Conservation (phyloP, 257 asterid genomes). For the Phtheirospermum japonicum region DNA sequence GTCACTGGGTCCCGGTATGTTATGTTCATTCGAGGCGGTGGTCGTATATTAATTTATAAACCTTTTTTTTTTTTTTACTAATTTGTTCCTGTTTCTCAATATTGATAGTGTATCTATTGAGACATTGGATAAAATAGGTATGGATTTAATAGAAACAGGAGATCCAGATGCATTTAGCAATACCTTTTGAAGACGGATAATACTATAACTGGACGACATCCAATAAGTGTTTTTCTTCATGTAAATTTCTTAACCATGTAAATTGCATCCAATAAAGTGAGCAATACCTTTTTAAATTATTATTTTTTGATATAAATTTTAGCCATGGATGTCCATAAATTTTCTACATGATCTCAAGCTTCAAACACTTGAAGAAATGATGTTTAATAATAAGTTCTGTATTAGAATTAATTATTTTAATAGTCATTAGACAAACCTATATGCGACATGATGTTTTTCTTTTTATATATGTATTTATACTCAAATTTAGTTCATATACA, state of each 20-base stretch:
- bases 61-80: conserved; percentile 1
- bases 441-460: too few species aligned
- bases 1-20: conserved; percentile 98
- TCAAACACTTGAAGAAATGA: too few species aligned
- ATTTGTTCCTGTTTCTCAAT: neutral
- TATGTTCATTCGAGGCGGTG: conserved; percentile 9
- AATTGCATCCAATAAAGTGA: too few species aligned
- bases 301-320: too few species aligned
- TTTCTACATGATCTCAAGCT: too few species aligned
- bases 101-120: conserved; percentile 55
- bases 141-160: conserved; percentile 90
- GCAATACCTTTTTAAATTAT: too few species aligned
- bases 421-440: too few species aligned
- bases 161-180: conserved; percentile 80
- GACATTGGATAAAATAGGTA: conserved; percentile 79
- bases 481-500: too few species aligned
- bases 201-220: conserved; percentile 96
- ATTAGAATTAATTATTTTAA: too few species aligned
- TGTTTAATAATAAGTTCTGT: too few species aligned
- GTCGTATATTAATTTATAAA: neutral
- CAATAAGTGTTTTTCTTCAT: conserved; percentile 92
- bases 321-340: too few species aligned
- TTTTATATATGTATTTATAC: too few species aligned
- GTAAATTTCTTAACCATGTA: conserved; percentile 53
- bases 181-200: conserved; percentile 84